A percentile compares a stretch with the other conserved stretches of the same genome.
Conservation (phyloP, 2,329 filamentous ascomycete species). For the Phialophora tarda region DNA sequence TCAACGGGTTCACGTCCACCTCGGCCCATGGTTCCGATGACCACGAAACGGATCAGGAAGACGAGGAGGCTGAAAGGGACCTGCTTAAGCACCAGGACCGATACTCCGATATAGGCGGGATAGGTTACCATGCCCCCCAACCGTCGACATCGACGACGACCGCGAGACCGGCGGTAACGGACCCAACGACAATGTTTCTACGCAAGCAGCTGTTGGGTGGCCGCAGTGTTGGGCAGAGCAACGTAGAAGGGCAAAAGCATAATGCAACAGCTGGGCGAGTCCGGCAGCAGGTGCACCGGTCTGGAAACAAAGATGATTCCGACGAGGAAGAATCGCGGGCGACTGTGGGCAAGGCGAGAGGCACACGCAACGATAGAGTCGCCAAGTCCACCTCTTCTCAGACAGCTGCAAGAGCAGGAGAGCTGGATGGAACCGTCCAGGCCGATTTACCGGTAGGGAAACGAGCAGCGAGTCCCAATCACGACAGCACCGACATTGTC, state of each 20-base stretch:
- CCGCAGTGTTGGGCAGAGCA: neutral
- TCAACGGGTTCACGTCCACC: slow-evolving; percentile 16
- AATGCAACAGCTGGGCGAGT: slow-evolving; percentile 16
- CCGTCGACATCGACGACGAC: neutral
- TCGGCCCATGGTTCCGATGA: neutral
- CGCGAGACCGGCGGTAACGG: neutral
- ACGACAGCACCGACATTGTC: neutral
- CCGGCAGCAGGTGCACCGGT: slow-evolving; percentile 3
- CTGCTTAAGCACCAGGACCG: slow-evolving; percentile 11
- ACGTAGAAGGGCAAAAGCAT: neutral
- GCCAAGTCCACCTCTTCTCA: neutral
- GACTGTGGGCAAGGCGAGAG: slow-evolving; percentile 4
- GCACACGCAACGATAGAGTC: neutral
- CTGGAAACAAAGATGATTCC: slow-evolving; percentile 8
- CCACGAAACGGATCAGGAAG: neutral
- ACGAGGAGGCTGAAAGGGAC: slow-evolving; percentile 16
- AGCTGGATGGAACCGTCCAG: neutral
- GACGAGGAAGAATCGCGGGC: slow-evolving; percentile 23
- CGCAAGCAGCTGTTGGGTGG: slow-evolving; percentile 30
- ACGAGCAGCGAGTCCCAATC: neutral
- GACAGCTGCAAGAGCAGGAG: neutral
- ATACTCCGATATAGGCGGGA: slow-evolving; percentile 30
- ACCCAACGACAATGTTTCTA: slow-evolving; percentile 30
- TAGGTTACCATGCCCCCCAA: slow-evolving; percentile 21
- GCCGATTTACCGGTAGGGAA: neutral